phyloP scores from a whole-genome alignment of 2,329 filamentous ascomycete species.

The Fusarium sp. region DNA sequence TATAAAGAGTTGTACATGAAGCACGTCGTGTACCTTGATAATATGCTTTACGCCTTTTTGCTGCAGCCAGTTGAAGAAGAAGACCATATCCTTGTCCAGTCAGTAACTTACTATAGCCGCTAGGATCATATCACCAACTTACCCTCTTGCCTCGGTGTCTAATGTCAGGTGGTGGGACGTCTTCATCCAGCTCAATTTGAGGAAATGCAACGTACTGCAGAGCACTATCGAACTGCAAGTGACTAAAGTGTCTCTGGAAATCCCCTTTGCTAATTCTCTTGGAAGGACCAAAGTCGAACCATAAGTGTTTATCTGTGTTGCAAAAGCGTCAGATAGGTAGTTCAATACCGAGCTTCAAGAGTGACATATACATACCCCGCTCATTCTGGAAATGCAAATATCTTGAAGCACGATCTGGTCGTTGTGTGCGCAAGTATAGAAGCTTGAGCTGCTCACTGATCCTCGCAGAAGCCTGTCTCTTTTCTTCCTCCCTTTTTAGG shows the following conservation, averaged over 20 bases:
- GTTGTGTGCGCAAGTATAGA: slow-evolving; percentile 8
- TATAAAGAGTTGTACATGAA: no score
- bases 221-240: slow-evolving; percentile 13
- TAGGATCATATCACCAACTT: no score
- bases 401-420: background rate
- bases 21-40: slow-evolving; percentile 9
- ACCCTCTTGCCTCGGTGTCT: slow-evolving; percentile 14
- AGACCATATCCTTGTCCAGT: slow-evolving; percentile 18
- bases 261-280: background rate
- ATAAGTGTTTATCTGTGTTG: background rate
- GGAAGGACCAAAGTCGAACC: slow-evolving; percentile 3
- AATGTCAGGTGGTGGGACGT: background rate
- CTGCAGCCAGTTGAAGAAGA: slow-evolving; percentile 24
- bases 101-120: accelerated
- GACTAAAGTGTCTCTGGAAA: slow-evolving; percentile 8
- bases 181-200: background rate
- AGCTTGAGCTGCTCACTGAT: slow-evolving; percentile 11
- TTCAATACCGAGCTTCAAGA: no score
- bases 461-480: background rate
- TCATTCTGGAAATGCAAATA: background rate
- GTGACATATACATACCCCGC: background rate
- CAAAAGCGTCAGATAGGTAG: no score
- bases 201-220: slow-evolving; percentile 30
- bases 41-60: background rate
- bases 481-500: slow-evolving; percentile 3